Evolutionary conservation across 768 basidiomycete genomes (phyloP), one percentile per base, ranked within the genome.

Genomic region (Naganishia onofrii): DNA sequence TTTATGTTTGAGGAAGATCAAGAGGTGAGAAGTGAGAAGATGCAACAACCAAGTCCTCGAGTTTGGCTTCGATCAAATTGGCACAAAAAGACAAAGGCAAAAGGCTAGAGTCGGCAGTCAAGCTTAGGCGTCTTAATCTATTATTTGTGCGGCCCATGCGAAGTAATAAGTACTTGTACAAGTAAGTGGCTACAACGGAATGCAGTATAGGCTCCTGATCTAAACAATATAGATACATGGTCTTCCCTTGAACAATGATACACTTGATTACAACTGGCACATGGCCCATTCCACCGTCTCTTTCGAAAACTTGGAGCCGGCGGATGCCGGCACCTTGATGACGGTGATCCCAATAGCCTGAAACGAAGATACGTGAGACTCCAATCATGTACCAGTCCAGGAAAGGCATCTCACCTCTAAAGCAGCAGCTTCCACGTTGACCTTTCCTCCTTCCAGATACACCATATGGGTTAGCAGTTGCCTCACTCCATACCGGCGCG

Each of bases 401-500:
- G 29, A 31, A 19, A 21, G 9, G 32, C 12, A 23, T 73, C 79
- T 57, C 75, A 92, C 93, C 52, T 85, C 85, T 56, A 93, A 85
- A 12, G 79, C 81, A 55, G 79, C 77, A 46, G 84, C 83, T 76
- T 95, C 88, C 28, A 95, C 87, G 0, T 80, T 72, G 10, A 96
- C 85, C 10, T 77, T 75, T 3, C 87, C 85, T 1, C 85, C 88
- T 75, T 86, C 85, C 12, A 93, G 84, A 80, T 90, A 89, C 4
- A 93, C 86, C 31, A 96, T 79, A 80, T 95, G 92, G 6, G 91
- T 93, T 70, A 96, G 83, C 77, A 93, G 91, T 0, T 90, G 89
- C 21, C 89, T 89, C 6, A 87, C 81, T 6, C 90, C 90, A 75
- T 90, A 91, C 31, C 60, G 32, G 60, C 58, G 56, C 51, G 36